phyloP scores from a whole-genome alignment of 169 alveolate species.

The Cryptosporidium meleagridis region DNA sequence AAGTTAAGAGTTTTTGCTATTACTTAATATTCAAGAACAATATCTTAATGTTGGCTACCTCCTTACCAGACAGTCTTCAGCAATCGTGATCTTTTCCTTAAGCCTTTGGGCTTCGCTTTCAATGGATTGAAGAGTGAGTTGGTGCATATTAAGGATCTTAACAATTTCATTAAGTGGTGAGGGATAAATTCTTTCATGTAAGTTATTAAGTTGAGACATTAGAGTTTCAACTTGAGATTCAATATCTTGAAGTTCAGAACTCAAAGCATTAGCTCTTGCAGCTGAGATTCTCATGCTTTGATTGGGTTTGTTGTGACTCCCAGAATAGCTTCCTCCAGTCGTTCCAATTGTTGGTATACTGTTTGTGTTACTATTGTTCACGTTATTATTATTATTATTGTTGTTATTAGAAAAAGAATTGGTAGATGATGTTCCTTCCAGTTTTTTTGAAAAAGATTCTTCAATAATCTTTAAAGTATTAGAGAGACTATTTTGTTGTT shows the following conservation, averaged over 20 bases:
- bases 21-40: too few relatives aligned
- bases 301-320: not conserved
- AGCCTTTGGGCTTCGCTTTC: constrained; percentile 64
- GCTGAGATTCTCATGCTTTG: constrained; percentile 71
- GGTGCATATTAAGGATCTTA: constrained; percentile 62
- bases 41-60: not conserved
- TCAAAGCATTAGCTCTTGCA: constrained; percentile 72
- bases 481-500: constrained; percentile 67
- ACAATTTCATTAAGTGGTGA: constrained; percentile 59
- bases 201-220: constrained; percentile 59
- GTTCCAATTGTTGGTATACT: not conserved
- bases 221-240: constrained; percentile 64
- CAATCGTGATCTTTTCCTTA: constrained; percentile 40
- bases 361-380: not conserved
- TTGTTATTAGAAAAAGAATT: not conserved
- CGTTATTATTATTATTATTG: not conserved
- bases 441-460: constrained; percentile 58
- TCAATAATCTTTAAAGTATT: constrained; percentile 50
- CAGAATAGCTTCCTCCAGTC: not conserved
- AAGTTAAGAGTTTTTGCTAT: too few relatives aligned
- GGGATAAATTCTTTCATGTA: constrained; percentile 68
- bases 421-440: constrained; percentile 1
- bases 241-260: constrained; percentile 60
- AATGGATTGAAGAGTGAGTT: constrained; percentile 50
- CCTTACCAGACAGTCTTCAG: constrained; percentile 71